A percentile compares a stretch with the other conserved stretches of the same genome.
These are phyloP conservation scores for Aphanomyces euteiches DNA, from an alignment of 352 stramenopile species.

Conservation along the genomic window DNA sequence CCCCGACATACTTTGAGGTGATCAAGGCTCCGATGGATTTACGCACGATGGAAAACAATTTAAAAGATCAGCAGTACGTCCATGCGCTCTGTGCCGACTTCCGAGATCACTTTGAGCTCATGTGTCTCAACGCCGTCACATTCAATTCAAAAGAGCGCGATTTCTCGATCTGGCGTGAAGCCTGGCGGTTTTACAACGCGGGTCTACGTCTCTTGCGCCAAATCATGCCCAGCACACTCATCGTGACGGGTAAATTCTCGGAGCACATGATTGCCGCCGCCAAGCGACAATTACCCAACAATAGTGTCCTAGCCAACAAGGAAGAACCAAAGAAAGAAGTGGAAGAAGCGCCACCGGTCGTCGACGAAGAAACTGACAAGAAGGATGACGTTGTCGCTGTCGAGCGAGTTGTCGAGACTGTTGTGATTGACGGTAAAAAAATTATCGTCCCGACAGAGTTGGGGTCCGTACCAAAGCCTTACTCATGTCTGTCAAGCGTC, in stretches of 20 bases:
- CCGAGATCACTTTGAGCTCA: constrained; percentile 91
- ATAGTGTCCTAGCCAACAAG: constrained; percentile 43
- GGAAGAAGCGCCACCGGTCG: not conserved
- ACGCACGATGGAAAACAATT: constrained; percentile 77
- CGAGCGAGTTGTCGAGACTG: not conserved
- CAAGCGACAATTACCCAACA: constrained; percentile 69
- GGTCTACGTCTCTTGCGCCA: constrained; percentile 69
- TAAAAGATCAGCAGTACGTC: constrained; percentile 72
- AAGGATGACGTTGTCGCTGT: not conserved
- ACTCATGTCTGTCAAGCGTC: constrained; percentile 65
- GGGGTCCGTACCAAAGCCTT: constrained; percentile 44
- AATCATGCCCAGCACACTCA: constrained; percentile 42
- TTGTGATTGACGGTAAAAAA: not conserved
- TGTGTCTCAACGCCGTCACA: constrained; percentile 93
- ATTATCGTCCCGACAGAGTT: constrained; percentile 65
- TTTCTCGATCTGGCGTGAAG: constrained; percentile 90
- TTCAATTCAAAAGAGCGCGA: constrained; percentile 92
- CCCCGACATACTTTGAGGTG: constrained; percentile 90
- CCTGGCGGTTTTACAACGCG: constrained; percentile 89
- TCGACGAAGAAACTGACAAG: constrained; percentile 1
- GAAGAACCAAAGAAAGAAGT: constrained; percentile 27
- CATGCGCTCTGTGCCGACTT: constrained; percentile 70
- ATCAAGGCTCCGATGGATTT: constrained; percentile 93
- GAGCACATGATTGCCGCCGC: constrained; percentile 57
- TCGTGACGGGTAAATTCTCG: constrained; percentile 37